These are phyloP conservation scores for Zygotorulaspora florentina DNA, from an alignment of 805 yeast species.

Conservation along the genomic window DNA sequence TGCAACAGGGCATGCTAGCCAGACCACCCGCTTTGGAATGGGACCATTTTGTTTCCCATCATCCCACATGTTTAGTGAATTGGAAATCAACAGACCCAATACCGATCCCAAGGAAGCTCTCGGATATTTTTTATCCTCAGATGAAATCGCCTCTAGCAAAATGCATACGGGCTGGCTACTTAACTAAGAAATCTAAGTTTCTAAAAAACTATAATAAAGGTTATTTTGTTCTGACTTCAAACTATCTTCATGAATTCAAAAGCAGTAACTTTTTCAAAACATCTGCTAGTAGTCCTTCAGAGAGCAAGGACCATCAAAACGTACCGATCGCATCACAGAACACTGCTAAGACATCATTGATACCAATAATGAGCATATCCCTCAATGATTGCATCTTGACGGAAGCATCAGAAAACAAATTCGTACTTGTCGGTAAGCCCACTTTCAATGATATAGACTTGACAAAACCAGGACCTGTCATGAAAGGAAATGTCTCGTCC, in stretches of 20 bases:
- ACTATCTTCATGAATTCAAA: slow-evolving; percentile 63
- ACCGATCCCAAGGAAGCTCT: slow-evolving; percentile 44
- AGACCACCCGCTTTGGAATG: slow-evolving; percentile 65
- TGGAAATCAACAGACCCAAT: slow-evolving; percentile 38
- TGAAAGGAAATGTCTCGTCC: slow-evolving; percentile 28
- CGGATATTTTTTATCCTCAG: slow-evolving; percentile 51
- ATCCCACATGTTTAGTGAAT: slow-evolving; percentile 39
- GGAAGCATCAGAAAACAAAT: slow-evolving; percentile 38
- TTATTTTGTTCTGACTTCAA: slow-evolving; percentile 65
- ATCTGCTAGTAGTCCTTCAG: slow-evolving; percentile 32
- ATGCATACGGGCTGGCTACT: slow-evolving; percentile 54
- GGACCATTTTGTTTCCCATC: slow-evolving; percentile 57
- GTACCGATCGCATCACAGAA: slow-evolving; percentile 10
- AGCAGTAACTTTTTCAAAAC: slow-evolving; percentile 33
- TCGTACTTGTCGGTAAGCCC: slow-evolving; percentile 37
- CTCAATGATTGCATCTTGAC: slow-evolving; percentile 35
- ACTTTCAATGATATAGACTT: slow-evolving; percentile 19
- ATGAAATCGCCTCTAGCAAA: slow-evolving; percentile 48
- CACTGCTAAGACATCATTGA: slow-evolving; percentile 43
- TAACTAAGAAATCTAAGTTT: slow-evolving; percentile 59
- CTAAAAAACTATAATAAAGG: slow-evolving; percentile 57
- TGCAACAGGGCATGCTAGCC: slow-evolving; percentile 43
- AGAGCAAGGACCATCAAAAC: slow-evolving; percentile 21
- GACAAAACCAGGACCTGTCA: slow-evolving; percentile 22
- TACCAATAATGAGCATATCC: slow-evolving; percentile 41